Conservation (phyloP, 345 rosid genomes). For the Salix brachista region DNA sequence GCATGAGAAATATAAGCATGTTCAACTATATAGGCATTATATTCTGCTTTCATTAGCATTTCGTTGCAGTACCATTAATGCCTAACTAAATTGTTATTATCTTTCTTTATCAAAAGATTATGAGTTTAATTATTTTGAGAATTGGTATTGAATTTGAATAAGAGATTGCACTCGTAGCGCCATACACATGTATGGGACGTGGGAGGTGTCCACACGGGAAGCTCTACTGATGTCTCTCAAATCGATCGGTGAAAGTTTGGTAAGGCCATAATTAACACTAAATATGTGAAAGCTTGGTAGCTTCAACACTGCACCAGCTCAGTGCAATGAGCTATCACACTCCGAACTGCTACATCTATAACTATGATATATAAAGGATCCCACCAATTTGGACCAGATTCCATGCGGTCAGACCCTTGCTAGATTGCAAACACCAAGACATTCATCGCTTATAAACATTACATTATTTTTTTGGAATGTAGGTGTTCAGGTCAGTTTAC, state of each 20-base stretch:
- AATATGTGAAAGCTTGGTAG: neutral
- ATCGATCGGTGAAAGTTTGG: constrained; percentile 36
- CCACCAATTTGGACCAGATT: neutral
- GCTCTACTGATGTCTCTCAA: neutral
- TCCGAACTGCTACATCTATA: neutral
- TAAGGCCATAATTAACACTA: constrained; percentile 25
- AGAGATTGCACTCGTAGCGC: neutral
- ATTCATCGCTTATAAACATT: neutral
- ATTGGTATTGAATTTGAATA: neutral
- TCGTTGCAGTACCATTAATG: neutral
- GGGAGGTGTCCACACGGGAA: neutral
- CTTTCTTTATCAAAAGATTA: neutral
- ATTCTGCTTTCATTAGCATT: neutral
- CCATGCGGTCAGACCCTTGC: neutral
- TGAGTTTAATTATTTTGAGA: neutral
- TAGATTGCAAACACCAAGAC: neutral
- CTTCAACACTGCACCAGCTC: no score
- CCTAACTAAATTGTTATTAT: neutral
- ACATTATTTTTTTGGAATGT: neutral
- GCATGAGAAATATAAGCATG: no score
- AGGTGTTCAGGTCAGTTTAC: accelerated
- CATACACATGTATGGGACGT: neutral
- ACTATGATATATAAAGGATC: neutral
- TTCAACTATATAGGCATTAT: no score
- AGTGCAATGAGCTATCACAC: neutral